Conservation (phyloP, 495 filamentous ascomycete species). For the Achaetomiella virescens region DNA sequence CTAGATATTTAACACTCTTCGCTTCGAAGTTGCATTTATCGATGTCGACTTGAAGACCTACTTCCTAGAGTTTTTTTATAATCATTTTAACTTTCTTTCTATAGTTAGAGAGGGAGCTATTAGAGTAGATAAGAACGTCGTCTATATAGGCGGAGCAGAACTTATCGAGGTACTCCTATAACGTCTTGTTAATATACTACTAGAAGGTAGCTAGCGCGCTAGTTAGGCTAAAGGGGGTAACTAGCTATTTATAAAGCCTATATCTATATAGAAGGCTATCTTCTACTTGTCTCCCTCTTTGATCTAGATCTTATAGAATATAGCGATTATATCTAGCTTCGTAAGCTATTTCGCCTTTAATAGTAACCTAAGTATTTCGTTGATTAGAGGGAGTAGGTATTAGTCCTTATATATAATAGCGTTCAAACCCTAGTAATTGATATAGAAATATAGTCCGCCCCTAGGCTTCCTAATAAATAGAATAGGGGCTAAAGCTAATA, state of each 20-base stretch:
- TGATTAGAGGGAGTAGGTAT: conserved; percentile 40
- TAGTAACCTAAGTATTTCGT: conserved; percentile 30
- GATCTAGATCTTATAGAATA: not conserved
- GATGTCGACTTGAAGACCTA: not conserved
- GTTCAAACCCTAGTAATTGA: conserved; percentile 44
- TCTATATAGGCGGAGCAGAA: conserved; percentile 11
- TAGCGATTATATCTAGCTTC: not conserved
- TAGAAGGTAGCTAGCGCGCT: not conserved
- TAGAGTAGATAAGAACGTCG: conserved; percentile 8
- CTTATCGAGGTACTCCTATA: conserved; percentile 18
- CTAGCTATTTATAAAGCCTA: not conserved
- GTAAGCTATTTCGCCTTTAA: conserved; percentile 4
- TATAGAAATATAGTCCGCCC: conserved; percentile 35
- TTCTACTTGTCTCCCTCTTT: not conserved
- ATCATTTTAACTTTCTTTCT: not conserved
- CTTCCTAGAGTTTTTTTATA: not conserved
- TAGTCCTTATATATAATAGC: conserved; percentile 35
- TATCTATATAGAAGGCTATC: not conserved
- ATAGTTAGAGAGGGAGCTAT: not conserved
- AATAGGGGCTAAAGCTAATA: conserved; percentile 24
- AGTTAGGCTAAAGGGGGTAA: not conserved
- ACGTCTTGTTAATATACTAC: not conserved
- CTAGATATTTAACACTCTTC: not conserved
- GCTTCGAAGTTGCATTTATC: not conserved
- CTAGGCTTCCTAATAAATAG: conserved; percentile 33